Evolutionary conservation across 345 rosid genomes (phyloP).

Genomic region (Anacardium occidentale): DNA sequence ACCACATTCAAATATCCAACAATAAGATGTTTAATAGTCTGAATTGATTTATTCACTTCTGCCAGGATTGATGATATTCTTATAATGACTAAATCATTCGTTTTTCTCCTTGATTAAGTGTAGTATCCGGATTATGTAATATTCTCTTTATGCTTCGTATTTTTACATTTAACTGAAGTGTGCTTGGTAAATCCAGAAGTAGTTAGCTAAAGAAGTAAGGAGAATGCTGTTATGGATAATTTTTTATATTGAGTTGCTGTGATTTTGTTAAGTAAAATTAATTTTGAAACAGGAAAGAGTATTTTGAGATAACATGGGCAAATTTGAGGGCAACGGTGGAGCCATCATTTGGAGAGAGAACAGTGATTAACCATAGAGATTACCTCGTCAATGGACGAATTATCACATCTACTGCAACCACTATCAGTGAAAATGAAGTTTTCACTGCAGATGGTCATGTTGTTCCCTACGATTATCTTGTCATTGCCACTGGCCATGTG

Average conservation of each 20-base stretch:
- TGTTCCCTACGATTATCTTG: conserved; percentile 70
- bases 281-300: conserved; percentile 72
- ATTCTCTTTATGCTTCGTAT: background rate
- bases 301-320: conserved; percentile 87
- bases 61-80: background rate
- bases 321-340: conserved; percentile 79
- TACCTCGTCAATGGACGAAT: conserved; percentile 60
- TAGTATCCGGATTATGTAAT: background rate
- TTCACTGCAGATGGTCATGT: conserved; percentile 45
- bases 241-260: background rate
- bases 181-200: background rate
- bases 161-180: background rate
- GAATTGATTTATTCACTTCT: background rate
- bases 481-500: conserved; percentile 73
- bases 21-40: background rate
- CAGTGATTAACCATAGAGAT: conserved; percentile 64
- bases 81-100: background rate
- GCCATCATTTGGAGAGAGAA: conserved; percentile 68
- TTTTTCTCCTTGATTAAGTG: background rate
- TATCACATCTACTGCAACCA: conserved; percentile 54
- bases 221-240: background rate
- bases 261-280: background rate
- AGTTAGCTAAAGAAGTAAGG: background rate
- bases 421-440: conserved; percentile 59
- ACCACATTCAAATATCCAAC: background rate